A percentile compares a stretch with the other conserved stretches of the same genome.
phyloP scores from a whole-genome alignment of 2,329 filamentous ascomycete genomes.

The Ustulina deusta region DNA sequence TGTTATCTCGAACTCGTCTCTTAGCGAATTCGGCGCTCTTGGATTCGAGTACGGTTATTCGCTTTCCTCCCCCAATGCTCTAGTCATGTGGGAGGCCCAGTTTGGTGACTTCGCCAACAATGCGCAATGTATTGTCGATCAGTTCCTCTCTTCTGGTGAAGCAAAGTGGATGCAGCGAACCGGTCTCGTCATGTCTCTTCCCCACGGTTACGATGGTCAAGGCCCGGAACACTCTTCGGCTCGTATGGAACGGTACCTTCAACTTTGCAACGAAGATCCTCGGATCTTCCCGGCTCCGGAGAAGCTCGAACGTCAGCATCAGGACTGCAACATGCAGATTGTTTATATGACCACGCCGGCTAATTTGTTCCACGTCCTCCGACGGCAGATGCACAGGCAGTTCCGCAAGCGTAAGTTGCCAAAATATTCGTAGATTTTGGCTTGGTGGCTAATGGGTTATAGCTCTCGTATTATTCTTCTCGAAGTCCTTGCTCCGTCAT shows the following conservation, averaged over 20 bases:
- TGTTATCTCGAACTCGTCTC: constrained; percentile 95
- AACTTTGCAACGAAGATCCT: constrained; percentile 97
- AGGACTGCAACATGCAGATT: constrained; percentile 99
- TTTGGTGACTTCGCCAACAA: constrained; percentile 99
- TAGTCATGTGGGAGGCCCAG: constrained; percentile 99
- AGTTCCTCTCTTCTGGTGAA: constrained; percentile 98
- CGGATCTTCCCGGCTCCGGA: constrained; percentile 89
- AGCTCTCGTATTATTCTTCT: constrained; percentile 98
- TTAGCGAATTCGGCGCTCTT: constrained; percentile 77
- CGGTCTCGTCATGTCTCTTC: constrained; percentile 93
- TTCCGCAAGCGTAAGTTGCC: constrained; percentile 92
- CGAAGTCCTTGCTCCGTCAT: constrained; percentile 94
- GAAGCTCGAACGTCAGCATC: constrained; percentile 95
- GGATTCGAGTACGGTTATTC: constrained; percentile 99
- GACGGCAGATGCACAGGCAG: constrained; percentile 97
- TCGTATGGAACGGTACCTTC: constrained; percentile 95
- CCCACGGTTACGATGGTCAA: constrained; percentile 98
- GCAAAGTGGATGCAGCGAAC: constrained; percentile 99
- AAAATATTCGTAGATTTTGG: neutral
- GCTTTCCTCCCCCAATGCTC: constrained; percentile 92
- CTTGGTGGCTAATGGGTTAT: constrained; percentile 44
- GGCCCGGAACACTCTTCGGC: constrained; percentile 98
- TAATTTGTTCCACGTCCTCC: constrained; percentile 95
- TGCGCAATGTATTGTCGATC: constrained; percentile 98
- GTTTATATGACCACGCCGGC: constrained; percentile 96